Percentiles rank a stretch among this genome's conserved stretches.
Evolutionary conservation across 1,284 basidiomycete species (phyloP).

Genomic region (Marasmius oreades): DNA sequence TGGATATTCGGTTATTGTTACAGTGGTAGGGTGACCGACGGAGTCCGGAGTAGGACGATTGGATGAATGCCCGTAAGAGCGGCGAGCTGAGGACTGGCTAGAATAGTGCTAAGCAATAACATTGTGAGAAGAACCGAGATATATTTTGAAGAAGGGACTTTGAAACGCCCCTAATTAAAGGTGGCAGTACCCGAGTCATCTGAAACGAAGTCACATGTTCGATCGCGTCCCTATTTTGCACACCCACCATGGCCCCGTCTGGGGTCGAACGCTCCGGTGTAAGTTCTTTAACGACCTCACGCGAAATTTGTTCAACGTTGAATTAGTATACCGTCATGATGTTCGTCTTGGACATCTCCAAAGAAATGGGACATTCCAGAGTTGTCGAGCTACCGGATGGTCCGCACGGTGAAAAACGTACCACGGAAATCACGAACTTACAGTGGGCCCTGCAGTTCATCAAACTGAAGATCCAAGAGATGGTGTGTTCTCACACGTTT

Average conservation of each 20-base stretch:
- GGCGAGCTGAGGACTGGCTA: too few relatives aligned
- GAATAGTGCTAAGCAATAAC: too few relatives aligned
- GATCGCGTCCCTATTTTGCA: slow-evolving; percentile 6
- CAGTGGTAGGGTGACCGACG: too few relatives aligned
- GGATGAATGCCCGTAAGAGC: too few relatives aligned
- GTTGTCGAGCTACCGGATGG: slow-evolving; percentile 54
- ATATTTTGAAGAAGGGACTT: too few relatives aligned
- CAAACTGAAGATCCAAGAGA: slow-evolving; percentile 85
- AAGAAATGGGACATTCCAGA: slow-evolving; percentile 73
- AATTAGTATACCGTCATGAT: slow-evolving; percentile 75
- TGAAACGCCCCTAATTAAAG: too few relatives aligned
- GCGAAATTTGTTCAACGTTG: not conserved
- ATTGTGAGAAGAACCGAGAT: too few relatives aligned
- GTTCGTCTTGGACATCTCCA: slow-evolving; percentile 86
- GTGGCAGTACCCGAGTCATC: not conserved
- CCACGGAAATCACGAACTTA: slow-evolving; percentile 68
- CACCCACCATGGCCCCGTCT: slow-evolving; percentile 54
- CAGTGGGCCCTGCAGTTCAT: slow-evolving; percentile 84
- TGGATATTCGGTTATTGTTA: too few relatives aligned
- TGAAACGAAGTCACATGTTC: not conserved
- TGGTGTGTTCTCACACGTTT: slow-evolving; percentile 42
- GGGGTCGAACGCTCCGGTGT: slow-evolving; percentile 66
- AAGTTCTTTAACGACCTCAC: slow-evolving; percentile 21
- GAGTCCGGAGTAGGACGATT: too few relatives aligned
- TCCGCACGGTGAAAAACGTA: slow-evolving; percentile 45